These are phyloP conservation scores for Penicillium lividum DNA, from an alignment of 495 filamentous ascomycete species.

Conservation along the genomic window DNA sequence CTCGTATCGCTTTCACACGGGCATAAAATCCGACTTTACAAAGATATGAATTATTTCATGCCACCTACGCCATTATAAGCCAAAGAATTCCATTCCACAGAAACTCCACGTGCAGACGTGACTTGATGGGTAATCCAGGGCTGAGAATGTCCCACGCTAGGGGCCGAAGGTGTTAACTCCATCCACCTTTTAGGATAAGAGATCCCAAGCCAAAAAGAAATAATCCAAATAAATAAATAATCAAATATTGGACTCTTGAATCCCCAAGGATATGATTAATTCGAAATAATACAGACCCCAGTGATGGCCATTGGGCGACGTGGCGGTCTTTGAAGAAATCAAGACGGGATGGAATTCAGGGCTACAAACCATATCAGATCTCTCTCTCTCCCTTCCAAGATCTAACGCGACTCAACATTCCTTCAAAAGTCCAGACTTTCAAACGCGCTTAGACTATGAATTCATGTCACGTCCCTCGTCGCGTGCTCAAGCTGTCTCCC, in stretches of 20 bases:
- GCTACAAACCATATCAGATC: slow-evolving; percentile 21
- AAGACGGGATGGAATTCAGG: slow-evolving; percentile 27
- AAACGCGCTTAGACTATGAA: slow-evolving; percentile 17
- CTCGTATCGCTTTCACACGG: too few relatives aligned
- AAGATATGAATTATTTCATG: not conserved
- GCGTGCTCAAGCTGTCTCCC: not conserved
- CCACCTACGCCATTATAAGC: slow-evolving; percentile 1
- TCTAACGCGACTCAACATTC: slow-evolving; percentile 26
- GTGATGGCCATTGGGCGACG: not conserved
- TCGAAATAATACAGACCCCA: not conserved
- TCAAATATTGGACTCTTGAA: not conserved
- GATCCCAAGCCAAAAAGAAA: not conserved
- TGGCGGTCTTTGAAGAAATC: slow-evolving; percentile 7
- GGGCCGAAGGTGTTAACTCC: not conserved
- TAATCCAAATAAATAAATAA: too few relatives aligned
- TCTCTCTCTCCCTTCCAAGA: slow-evolving; percentile 14
- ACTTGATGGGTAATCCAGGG: slow-evolving; percentile 3
- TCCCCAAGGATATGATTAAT: too few relatives aligned
- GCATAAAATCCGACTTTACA: not conserved
- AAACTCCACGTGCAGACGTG: slow-evolving; percentile 1
- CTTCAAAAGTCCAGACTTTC: not conserved
- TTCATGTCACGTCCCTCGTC: slow-evolving; percentile 12
- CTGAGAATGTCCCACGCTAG: slow-evolving; percentile 5
- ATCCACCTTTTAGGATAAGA: not conserved
- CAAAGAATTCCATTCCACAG: not conserved